Conservation (phyloP, 2,329 filamentous ascomycete genomes). For the Boeremia exigua region DNA sequence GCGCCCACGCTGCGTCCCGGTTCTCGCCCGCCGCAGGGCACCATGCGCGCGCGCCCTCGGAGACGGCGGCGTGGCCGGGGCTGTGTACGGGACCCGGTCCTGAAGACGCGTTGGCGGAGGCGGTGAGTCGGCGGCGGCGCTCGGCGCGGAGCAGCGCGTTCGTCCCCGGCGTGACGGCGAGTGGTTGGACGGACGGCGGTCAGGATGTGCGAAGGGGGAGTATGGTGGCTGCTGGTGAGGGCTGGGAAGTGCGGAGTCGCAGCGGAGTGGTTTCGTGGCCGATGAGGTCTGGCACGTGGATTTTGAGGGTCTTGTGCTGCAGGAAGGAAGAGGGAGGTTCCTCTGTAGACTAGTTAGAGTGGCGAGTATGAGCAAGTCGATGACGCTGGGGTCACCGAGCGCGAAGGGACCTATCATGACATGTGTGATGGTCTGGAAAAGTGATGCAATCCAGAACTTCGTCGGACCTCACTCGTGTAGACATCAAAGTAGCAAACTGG, state of each 20-base stretch:
- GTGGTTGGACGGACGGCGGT: neutral
- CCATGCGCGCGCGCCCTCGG: conserved; percentile 31
- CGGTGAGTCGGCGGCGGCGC: neutral
- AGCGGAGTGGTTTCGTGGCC: no score
- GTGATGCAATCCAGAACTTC: no score
- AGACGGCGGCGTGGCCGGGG: conserved; percentile 27
- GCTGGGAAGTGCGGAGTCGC: no score
- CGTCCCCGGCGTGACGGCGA: neutral
- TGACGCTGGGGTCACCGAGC: no score
- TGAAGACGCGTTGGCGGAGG: conserved; percentile 11
- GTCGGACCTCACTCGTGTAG: no score
- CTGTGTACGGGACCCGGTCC: conserved; percentile 23
- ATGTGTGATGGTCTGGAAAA: no score
- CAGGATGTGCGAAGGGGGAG: neutral
- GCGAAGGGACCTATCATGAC: no score
- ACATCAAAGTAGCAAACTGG: no score
- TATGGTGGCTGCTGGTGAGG: no score
- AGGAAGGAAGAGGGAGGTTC: neutral
- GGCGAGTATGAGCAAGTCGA: no score
- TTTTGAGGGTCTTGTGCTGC: neutral
- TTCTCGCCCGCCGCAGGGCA: conserved; percentile 35
- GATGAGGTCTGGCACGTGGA: neutral
- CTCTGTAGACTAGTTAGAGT: neutral
- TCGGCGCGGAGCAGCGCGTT: neutral
- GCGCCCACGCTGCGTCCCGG: conserved; percentile 24